Conservation (phyloP, 78 protist species). For the Dictyostelium firmibasis region DNA sequence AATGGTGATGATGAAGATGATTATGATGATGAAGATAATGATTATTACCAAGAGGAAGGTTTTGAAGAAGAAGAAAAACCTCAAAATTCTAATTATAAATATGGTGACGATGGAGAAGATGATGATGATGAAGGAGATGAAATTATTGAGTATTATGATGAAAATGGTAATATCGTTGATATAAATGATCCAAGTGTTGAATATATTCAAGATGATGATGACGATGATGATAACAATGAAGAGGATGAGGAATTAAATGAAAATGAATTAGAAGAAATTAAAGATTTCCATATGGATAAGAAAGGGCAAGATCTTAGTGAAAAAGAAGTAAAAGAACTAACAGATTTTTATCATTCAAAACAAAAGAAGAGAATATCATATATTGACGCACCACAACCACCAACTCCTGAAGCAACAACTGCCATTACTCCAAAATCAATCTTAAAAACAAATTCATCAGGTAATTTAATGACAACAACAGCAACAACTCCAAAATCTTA, state of each 20-base stretch:
- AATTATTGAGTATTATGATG: constrained; percentile 58
- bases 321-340: constrained; percentile 5
- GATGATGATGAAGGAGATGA: neutral
- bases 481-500: neutral
- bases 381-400: constrained; percentile 6
- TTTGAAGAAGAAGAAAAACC: neutral
- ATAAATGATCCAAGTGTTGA: constrained; percentile 28
- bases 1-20: constrained; percentile 50
- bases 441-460: neutral
- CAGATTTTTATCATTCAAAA: neutral
- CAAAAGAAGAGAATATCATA: neutral
- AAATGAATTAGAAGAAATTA: neutral
- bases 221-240: neutral
- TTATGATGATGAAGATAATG: constrained; percentile 34
- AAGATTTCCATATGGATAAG: neutral
- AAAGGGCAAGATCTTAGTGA: neutral
- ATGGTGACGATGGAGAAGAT: neutral
- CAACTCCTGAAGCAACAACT: neutral
- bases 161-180: constrained; percentile 54
- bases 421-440: neutral
- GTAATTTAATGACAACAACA: neutral
- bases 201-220: constrained; percentile 19
- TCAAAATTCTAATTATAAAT: neutral
- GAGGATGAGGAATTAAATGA: too few species aligned
- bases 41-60: neutral